These are phyloP conservation scores for Lachnellula willkommii DNA, from an alignment of 2,329 filamentous ascomycete genomes.

Conservation along the genomic window DNA sequence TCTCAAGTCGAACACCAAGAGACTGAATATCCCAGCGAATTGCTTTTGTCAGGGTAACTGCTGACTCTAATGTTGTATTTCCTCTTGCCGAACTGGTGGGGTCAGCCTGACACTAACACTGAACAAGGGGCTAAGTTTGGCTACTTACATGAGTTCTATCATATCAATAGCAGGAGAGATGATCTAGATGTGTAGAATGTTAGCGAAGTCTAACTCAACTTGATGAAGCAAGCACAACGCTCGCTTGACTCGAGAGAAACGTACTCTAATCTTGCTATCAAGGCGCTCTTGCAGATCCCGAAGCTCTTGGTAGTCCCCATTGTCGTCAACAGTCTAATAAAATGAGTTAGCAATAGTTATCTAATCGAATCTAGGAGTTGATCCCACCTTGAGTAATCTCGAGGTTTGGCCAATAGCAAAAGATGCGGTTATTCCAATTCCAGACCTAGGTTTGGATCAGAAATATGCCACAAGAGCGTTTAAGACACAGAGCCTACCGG, in stretches of 20 bases:
- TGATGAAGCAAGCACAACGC: neutral
- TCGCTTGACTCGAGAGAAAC: constrained; percentile 15
- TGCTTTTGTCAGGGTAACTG: constrained; percentile 74
- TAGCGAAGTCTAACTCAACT: neutral
- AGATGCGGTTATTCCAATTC: constrained; percentile 75
- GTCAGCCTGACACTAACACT: constrained; percentile 20
- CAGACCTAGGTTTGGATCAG: constrained; percentile 46
- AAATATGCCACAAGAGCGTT: neutral
- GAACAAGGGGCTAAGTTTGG: constrained; percentile 24
- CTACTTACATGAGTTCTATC: constrained; percentile 74
- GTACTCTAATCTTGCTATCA: constrained; percentile 77
- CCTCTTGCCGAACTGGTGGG: constrained; percentile 56
- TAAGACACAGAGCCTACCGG: constrained; percentile 36
- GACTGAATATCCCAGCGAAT: constrained; percentile 78
- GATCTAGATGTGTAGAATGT: constrained; percentile 47
- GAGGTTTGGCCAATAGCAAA: constrained; percentile 82
- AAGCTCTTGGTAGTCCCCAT: constrained; percentile 62
- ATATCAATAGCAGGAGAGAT: constrained; percentile 87
- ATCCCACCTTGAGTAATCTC: constrained; percentile 61
- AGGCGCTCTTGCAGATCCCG: constrained; percentile 66
- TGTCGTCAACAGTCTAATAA: constrained; percentile 61
- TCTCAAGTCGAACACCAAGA: constrained; percentile 69
- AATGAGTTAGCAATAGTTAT: constrained; percentile 1
- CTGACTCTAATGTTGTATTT: constrained; percentile 79
- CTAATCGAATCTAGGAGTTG: neutral